phyloP scores from a whole-genome alignment of 1,284 basidiomycete species.

The Garcileccinum viscosum region DNA sequence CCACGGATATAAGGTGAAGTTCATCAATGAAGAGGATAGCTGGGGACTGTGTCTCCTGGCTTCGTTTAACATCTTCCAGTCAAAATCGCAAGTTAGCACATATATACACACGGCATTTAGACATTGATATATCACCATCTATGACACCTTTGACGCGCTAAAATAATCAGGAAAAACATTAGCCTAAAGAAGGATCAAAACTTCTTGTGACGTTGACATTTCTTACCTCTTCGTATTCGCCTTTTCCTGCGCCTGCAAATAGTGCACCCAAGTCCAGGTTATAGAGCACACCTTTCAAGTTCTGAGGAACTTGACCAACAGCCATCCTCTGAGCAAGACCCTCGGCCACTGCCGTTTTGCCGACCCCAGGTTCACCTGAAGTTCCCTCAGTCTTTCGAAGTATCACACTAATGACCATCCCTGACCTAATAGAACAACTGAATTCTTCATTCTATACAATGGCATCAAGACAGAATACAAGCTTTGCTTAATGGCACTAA shows the following conservation, averaged over 20 bases:
- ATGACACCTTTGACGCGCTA: slow-evolving; percentile 10
- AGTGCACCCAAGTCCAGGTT: slow-evolving; percentile 14
- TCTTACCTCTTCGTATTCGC: slow-evolving; percentile 19
- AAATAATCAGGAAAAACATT: not conserved
- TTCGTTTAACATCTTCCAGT: slow-evolving; percentile 12
- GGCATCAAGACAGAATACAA: not conserved
- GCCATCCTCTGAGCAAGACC: slow-evolving; percentile 15
- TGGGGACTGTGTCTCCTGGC: slow-evolving; percentile 15
- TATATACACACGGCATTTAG: not conserved
- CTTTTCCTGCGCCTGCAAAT: slow-evolving; percentile 18
- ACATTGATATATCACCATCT: not conserved
- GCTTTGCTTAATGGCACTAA: not conserved
- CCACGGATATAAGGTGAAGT: slow-evolving; percentile 15
- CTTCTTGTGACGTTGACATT: not conserved
- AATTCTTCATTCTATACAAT: slow-evolving; percentile 3
- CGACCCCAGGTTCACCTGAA: slow-evolving; percentile 16
- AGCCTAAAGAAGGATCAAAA: not conserved
- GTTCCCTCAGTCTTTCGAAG: not conserved
- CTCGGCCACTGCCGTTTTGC: slow-evolving; percentile 17
- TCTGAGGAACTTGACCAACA: slow-evolving; percentile 14
- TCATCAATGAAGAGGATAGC: slow-evolving; percentile 17
- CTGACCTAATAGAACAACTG: slow-evolving; percentile 5
- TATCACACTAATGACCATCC: not conserved
- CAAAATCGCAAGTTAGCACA: not conserved
- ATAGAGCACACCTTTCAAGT: slow-evolving; percentile 13